Base-by-base conservation (phyloP, 2,329 filamentous ascomycete species). In the Ophiostoma novo-ulmi region DNA sequence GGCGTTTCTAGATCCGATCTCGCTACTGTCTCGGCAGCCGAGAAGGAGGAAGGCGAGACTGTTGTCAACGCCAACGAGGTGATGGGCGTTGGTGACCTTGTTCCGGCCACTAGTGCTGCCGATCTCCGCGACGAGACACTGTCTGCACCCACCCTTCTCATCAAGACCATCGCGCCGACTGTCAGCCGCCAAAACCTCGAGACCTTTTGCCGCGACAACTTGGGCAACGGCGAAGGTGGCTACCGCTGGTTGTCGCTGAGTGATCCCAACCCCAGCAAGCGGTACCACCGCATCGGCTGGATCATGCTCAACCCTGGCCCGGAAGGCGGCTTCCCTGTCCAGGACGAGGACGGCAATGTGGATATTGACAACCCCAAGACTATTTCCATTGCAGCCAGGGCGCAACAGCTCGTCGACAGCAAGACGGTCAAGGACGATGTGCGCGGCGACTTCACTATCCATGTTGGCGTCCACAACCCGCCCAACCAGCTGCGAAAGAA, bases 241-340 rank as follows among this genome's bases (percentile, higher is more conserved):
- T 97, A 95, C 82, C 96, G 94, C 78, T 98, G 94, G 89, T 84
- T 99, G 5, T 98, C 94, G 44, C 85, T 99, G 68, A 97, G 94
- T 75, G 95, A 99, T 76, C 95, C 95, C 0, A 99, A 99, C 77
- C 95, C 95, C 1, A 91, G 93, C 76, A 99, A 99, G 82, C 91
- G 97, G 74, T 99, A 94, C 77, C 95, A 99, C 78, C 90, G 95
- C 31, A 98, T 99, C 79, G 95, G 95, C 31, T 99, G 96, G 94
- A 96, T 99, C 72, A 95, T 98, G 86, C 85, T 99, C 11, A 91
- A 98, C 76, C 91, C 93, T 20, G 85, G 89, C 73, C 85, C 87
- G n/a, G 91, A 95, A 5, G 71, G 69, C 22, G 72, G 73, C 13
- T 70, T 68, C 39, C 8, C 68, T 5, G 86, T 87, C 14, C 88